phyloP scores from a whole-genome alignment of 1,284 basidiomycete species.

The Apiotrichum gracile region DNA sequence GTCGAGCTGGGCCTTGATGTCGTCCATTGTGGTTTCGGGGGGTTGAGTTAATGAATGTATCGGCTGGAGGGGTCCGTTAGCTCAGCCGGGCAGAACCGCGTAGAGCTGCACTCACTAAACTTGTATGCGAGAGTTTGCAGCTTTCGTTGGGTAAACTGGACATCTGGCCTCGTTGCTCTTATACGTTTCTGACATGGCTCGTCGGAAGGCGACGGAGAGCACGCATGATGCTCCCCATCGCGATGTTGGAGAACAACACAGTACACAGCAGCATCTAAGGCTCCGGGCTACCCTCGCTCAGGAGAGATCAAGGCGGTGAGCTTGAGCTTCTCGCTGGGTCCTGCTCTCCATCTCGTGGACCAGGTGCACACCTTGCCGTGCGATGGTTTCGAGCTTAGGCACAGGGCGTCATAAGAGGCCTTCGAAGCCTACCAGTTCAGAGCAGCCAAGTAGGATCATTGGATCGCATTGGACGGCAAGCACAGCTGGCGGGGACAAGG shows the following conservation, averaged over 20 bases:
- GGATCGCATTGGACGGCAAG: no score
- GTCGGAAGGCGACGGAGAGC: no score
- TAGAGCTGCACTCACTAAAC: background rate
- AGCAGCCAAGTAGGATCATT: no score
- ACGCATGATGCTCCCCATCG: no score
- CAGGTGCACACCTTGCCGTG: background rate
- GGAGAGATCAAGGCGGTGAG: background rate
- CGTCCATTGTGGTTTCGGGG: background rate
- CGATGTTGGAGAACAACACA: no score
- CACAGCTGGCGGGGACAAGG: no score
- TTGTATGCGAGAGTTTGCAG: background rate
- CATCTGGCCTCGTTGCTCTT: no score
- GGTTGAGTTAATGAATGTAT: background rate
- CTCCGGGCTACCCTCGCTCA: background rate
- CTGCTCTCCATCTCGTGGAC: background rate
- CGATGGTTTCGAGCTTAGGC: background rate
- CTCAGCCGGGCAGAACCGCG: background rate
- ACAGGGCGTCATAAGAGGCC: background rate
- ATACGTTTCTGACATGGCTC: no score
- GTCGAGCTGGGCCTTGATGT: slow-evolving; percentile 3
- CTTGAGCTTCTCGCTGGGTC: background rate
- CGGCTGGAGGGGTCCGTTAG: background rate
- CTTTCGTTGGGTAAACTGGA: background rate
- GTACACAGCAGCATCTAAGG: no score
- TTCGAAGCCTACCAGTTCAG: no score